Evolutionary conservation across 768 basidiomycete species (phyloP).

Genomic region (Lactarius indigo): DNA sequence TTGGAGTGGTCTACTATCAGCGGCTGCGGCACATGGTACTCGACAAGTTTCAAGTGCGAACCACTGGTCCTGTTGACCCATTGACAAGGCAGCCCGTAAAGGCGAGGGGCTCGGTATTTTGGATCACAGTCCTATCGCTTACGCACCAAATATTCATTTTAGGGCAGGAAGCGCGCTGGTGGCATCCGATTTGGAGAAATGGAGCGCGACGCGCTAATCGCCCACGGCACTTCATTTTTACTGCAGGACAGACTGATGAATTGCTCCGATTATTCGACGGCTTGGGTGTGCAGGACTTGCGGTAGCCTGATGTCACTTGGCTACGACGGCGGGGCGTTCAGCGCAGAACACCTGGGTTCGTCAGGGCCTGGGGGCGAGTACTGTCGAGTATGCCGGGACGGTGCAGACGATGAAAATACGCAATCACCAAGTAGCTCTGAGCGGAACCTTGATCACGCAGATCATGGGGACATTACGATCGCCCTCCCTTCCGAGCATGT

Average conservation of each 20-base stretch:
- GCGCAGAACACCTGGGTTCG: conserved; percentile 56
- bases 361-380: conserved; percentile 86
- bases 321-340: conserved; percentile 82
- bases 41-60: conserved; percentile 99
- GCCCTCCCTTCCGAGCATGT: conserved; percentile 67
- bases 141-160: conserved; percentile 8
- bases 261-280: conserved; percentile 98
- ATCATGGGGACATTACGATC: conserved; percentile 54
- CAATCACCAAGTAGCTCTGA: conserved; percentile 57
- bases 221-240: conserved; percentile 97
- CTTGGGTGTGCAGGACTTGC: conserved; percentile 97
- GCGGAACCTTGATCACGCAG: conserved; percentile 32
- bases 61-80: conserved; percentile 95
- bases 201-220: conserved; percentile 98
- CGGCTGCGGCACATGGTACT: conserved; percentile 98
- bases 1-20: conserved; percentile 98
- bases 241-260: conserved; percentile 99
- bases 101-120: conserved; percentile 31
- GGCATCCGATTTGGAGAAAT: conserved; percentile 99
- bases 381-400: conserved; percentile 86
- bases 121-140: conserved; percentile 8
- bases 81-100: conserved; percentile 97
- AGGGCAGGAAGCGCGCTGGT: conserved; percentile 95
- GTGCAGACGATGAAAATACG: conserved; percentile 60
- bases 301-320: conserved; percentile 95